Evolutionary conservation across 441 rosid species (phyloP), one percentile per base, ranked within the genome.

Genomic region (Erysimum cheiri): DNA sequence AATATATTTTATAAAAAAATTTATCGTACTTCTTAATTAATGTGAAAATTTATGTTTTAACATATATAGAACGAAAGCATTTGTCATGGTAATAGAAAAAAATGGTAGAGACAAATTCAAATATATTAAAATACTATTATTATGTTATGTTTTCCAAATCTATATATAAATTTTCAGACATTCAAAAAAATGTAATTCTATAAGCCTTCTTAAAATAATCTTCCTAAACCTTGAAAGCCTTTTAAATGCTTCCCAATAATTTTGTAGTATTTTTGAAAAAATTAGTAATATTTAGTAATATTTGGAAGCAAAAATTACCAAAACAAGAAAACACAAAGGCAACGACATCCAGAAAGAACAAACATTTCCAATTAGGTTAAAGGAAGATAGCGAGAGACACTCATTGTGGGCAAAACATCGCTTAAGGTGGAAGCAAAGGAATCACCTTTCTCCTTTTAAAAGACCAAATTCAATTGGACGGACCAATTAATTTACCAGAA

Each of bases 351-450:
- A 48, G 49, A 64, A 60, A 64, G 46, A 39, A 57, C 62, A 61
- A 69, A 76, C 57, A 69, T 70, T 71, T 76, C 80, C 62, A 74
- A 76, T 61, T 81, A 80, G 78, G 84, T 55, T 70, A 70, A 77
- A 72, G 78, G 68, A 49, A 66, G 74, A 76, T 53, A 77, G 74
- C 60, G 80, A 57, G 72, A 56, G 64, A 47, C 81, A 76, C 75
- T 58, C 74, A 29, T 57, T 70, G 84, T 76, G 76, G 79, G 64
- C 69, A 76, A 70, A 83, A 79, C 76, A 72, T 85, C 81, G 84
- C 87, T 83, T 81, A 79, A 75, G 86, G 77, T 74, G 80, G 85
- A 86, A 86, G 89, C 84, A 85, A 84, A 71, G 73, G 82, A 73
- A 64, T 76, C 79, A 4, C 67, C 22, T 76, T 70, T 59, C 47